Conservation (phyloP, 192 early-diverging fungal genomes). For the Linnemannia elongata region DNA sequence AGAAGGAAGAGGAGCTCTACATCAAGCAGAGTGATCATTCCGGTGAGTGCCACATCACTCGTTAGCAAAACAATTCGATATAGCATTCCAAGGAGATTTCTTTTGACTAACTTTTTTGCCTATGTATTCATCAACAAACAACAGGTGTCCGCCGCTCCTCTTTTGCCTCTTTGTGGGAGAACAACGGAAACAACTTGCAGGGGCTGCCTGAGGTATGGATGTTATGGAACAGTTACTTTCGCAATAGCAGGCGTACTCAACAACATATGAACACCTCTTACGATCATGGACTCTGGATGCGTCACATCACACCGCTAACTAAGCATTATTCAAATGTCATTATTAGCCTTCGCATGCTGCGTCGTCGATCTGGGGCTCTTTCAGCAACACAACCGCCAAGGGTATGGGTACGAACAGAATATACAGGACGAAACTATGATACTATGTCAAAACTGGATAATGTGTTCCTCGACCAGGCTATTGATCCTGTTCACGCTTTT, state of each 20-base stretch:
- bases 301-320: not conserved
- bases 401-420: slow-evolving; percentile 33
- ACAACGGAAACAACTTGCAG: slow-evolving; percentile 20
- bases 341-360: slow-evolving; percentile 52
- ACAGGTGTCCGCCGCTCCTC: slow-evolving; percentile 44
- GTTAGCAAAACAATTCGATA: not conserved
- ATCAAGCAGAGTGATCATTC: slow-evolving; percentile 55
- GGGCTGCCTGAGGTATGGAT: slow-evolving; percentile 52
- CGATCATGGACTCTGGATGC: not conserved
- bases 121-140: not conserved
- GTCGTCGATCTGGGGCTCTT: slow-evolving; percentile 53
- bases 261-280: not conserved
- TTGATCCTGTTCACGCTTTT: not conserved
- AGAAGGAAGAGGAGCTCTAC: slow-evolving; percentile 66
- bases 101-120: not conserved
- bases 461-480: not conserved
- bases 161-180: slow-evolving; percentile 54
- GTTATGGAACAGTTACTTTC: not conserved
- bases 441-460: not conserved
- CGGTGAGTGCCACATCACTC: slow-evolving; percentile 34
- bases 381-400: slow-evolving; percentile 39
- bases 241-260: not conserved
- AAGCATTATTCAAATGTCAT: not conserved
- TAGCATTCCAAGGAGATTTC: not conserved
- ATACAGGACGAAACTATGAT: not conserved